Evolutionary conservation across 2,329 filamentous ascomycete species (phyloP).

Genomic region (Sporothrix dimorphospora): DNA sequence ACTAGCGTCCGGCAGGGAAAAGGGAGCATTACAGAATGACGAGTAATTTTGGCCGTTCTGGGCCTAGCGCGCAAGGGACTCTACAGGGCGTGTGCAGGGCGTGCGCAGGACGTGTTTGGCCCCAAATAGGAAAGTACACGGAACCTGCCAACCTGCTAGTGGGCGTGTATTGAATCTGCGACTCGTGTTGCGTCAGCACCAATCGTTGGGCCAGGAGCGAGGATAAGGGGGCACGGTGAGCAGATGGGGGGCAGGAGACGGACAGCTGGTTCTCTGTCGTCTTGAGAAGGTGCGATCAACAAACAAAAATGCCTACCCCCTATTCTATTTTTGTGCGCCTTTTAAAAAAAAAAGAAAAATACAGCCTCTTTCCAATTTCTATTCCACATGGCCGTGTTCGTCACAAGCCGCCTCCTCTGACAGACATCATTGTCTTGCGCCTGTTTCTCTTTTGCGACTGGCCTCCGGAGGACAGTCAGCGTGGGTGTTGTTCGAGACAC

Average conservation of each 20-base stretch:
- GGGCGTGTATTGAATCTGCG: conserved; percentile 2
- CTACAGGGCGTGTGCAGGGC: not conserved
- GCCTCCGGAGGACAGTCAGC: conserved; percentile 12
- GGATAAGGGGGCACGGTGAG: not conserved
- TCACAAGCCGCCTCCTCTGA: conserved; percentile 5
- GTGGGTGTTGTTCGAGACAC: not conserved
- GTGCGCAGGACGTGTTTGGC: not conserved
- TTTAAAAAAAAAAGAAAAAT: not conserved
- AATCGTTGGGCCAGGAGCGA: not conserved
- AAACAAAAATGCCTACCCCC: not conserved
- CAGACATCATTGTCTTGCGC: conserved; percentile 14
- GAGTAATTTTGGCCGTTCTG: conserved; percentile 7
- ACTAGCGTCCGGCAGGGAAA: not conserved
- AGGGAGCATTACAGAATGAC: conserved; percentile 8
- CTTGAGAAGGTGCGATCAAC: conserved; percentile 15
- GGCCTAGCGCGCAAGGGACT: conserved; percentile 1
- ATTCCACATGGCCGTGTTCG: not conserved
- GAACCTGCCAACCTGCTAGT: not conserved
- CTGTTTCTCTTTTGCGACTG: not conserved
- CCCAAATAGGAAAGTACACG: not conserved
- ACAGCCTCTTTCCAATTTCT: not conserved
- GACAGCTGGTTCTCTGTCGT: not conserved
- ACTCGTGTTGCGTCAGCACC: conserved; percentile 26
- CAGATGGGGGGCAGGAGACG: not conserved
- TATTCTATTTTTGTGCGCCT: not conserved